These are phyloP conservation scores for Darksidea phi DNA, from an alignment of 495 filamentous ascomycete species.

Conservation along the genomic window DNA sequence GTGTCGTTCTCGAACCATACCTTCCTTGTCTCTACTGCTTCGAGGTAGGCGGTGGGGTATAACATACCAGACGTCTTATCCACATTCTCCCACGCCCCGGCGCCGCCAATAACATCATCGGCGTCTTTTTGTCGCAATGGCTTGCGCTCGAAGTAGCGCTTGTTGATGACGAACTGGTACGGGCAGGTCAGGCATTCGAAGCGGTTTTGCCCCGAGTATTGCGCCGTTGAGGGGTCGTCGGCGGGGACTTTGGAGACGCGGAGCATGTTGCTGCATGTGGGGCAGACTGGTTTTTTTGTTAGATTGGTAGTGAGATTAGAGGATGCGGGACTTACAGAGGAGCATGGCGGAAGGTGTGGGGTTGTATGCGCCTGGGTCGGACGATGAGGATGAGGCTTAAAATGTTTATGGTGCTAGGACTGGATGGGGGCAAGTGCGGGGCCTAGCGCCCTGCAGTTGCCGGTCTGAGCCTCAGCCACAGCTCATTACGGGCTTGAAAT, in stretches of 20 bases:
- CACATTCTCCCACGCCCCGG: constrained; percentile 84
- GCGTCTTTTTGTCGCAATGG: constrained; percentile 73
- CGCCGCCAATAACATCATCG: constrained; percentile 88
- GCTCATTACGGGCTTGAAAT: no score
- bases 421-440: not conserved
- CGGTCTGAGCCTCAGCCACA: not conserved
- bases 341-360: constrained; percentile 53
- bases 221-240: constrained; percentile 43
- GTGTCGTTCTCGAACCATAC: constrained; percentile 10
- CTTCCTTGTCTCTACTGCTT: constrained; percentile 1
- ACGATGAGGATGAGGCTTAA: not conserved
- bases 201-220: constrained; percentile 57
- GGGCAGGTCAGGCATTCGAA: constrained; percentile 94
- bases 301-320: no score
- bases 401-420: not conserved
- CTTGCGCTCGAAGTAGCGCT: constrained; percentile 73
- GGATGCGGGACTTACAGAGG: constrained; percentile 56
- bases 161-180: constrained; percentile 74
- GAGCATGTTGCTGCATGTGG: constrained; percentile 86
- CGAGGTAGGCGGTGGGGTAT: no score
- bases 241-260: constrained; percentile 61
- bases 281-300: no score
- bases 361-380: not conserved
- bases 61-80: constrained; percentile 67
- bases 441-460: not conserved